Evolutionary conservation across 2,329 filamentous ascomycete species (phyloP), one percentile per base, ranked within the genome.

Genomic region (Cryphonectria carpinicola): DNA sequence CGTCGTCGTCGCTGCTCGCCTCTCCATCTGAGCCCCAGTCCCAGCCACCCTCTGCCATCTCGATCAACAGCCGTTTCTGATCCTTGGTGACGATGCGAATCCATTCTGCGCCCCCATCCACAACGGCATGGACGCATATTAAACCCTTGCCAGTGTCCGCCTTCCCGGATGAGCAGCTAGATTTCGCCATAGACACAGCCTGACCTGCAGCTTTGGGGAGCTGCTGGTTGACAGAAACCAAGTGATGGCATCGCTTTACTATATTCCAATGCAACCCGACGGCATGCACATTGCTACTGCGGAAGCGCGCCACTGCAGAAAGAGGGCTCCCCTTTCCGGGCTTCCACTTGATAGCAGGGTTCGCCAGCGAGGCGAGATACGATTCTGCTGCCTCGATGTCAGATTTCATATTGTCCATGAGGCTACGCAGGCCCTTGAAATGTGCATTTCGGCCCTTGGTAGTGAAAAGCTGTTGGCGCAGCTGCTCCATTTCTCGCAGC

Each of bases 21-120:
- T 68, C 71, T 1, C 65, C 73, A 7, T 71, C 70, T 3, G 11
- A 19, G 17, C 65, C 60, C 73, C 73, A 74, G 56, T 73, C 74
- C 77, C 79, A 80, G 0, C 78, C 78, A 32, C 74, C 76, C n/a
- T 76, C 76, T n/a, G 77, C 75, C 69, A 81, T 75, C 69, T 80
- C 76, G 41, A 77, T 72, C 43, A 77, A 68, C n/a, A 81, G 72
- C 19, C 76, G 76, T 39, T 71, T 72, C 46, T 78, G 75, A 0
- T 77, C 76, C n/a, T 76, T 78, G 61, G 74, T 77, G 32, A 81
- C 58, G 63, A 81, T 77, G 39, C 79, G 79, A 43, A 81, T 71
- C 80, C 80, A 81, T 28, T 76, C 75, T 1, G 75, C 75, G 5
- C 80, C 80, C 41, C 76, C 75, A 52, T 80, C 78, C 2, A 80